Evolutionary conservation across 495 filamentous ascomycete species (phyloP).

Genomic region (Penicillium angulare): DNA sequence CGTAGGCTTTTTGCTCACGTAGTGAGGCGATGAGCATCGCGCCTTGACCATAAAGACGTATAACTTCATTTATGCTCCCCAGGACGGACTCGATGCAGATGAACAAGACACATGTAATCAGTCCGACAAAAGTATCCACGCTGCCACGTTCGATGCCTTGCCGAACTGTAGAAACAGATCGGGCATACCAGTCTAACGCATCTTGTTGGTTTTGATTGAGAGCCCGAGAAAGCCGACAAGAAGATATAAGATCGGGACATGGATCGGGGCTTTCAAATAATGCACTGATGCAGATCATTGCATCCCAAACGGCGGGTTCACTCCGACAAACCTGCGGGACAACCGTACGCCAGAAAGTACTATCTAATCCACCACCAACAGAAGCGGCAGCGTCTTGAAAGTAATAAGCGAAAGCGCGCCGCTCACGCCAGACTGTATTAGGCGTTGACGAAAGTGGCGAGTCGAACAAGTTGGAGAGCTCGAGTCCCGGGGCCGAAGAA

Average conservation of each 20-base stretch:
- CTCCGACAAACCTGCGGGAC: constrained; percentile 55
- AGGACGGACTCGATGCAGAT: constrained; percentile 58
- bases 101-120: constrained; percentile 57
- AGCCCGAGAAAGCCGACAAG: constrained; percentile 14
- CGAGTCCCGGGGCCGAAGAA: not conserved
- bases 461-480: constrained; percentile 7
- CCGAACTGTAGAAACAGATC: constrained; percentile 49
- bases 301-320: constrained; percentile 60
- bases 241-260: constrained; percentile 7
- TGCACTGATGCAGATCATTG: constrained; percentile 53
- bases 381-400: constrained; percentile 29
- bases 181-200: constrained; percentile 41
- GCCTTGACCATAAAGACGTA: constrained; percentile 37
- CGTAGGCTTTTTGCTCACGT: constrained; percentile 21
- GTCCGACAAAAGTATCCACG: constrained; percentile 32
- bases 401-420: constrained; percentile 42
- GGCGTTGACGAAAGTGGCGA: constrained; percentile 21
- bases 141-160: constrained; percentile 38
- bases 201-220: constrained; percentile 42
- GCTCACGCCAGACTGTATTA: constrained; percentile 33
- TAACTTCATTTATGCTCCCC: constrained; percentile 29
- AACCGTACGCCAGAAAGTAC: constrained; percentile 55
- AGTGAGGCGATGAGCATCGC: constrained; percentile 30
- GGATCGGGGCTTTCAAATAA: constrained; percentile 44
- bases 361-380: constrained; percentile 47